Evolutionary conservation across 352 stramenopile species (phyloP), one percentile per base, ranked within the genome.

Genomic region (Pythium biforme): DNA sequence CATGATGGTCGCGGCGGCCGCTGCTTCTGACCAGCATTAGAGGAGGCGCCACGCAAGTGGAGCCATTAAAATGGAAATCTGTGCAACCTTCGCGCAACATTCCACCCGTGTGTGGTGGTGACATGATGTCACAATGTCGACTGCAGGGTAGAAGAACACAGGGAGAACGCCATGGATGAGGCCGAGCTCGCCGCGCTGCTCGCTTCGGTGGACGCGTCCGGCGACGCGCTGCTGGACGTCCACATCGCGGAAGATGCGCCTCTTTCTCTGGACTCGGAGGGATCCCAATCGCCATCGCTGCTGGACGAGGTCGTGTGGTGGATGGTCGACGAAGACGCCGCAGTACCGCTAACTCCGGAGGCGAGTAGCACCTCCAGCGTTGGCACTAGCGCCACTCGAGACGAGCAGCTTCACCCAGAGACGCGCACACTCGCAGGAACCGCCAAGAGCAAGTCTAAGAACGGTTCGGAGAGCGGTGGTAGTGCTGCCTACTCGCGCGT

Each of bases 1-100:
- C 26, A 54, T 65, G 37, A 41, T 59, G n/a, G 34, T 64, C 46
- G 57, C 57, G 3, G 55, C 45, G 4, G 31, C n/a, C 31, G 31
- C 31, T 15, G 3, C 31, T 37, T 11, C 14, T 37, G 1, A 12
- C 1, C 7, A 12, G 10, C 31, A 8, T 11, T 37, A 10, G 31
- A 4, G 31, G 10, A 37, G 31, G 14, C 2, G 31, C n/a, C n/a
- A 12, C 8, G 31, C 2, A 12, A 37, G 31, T 37, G 31, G 1
- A 37, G 1, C 31, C 7, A 11, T 37, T 8, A 33, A 10, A 33
- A 10, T 37, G 8, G 31, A 12, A 37, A 37, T 37, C 1, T 14
- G 3, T 10, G 31, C 8, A 15, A 37, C 31, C 31, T 37, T 37
- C 31, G 7, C 2, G 31, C 31, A 37, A 37, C 29, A 33, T 33